A percentile compares a stretch with the other conserved stretches of the same genome.
These are phyloP conservation scores for Aspergillus nomiae DNA, from an alignment of 2,329 filamentous ascomycete species.

Conservation along the genomic window DNA sequence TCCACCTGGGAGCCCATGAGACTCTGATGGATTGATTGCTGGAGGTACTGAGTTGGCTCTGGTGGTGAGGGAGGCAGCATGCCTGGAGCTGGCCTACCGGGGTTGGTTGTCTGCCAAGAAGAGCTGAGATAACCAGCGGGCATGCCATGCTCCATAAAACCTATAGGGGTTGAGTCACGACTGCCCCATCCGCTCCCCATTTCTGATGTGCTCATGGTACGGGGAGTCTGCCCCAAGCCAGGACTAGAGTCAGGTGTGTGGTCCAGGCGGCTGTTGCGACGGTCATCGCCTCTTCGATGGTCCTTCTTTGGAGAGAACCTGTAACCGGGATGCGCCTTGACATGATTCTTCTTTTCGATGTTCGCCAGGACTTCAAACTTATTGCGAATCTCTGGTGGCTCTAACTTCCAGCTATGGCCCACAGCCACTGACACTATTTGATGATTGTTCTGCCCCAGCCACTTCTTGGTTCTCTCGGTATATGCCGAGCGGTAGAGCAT, in stretches of 20 bases:
- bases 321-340: conserved; percentile 82
- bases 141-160: conserved; percentile 27
- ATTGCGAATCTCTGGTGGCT: conserved; percentile 70
- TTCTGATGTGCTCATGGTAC: conserved; percentile 30
- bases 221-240: conserved; percentile 20
- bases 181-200: conserved; percentile 32
- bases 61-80: conserved; percentile 47
- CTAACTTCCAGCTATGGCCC: conserved; percentile 81
- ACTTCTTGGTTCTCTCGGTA: conserved; percentile 80
- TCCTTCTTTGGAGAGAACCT: conserved; percentile 74
- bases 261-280: conserved; percentile 31
- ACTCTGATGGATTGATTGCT: conserved; percentile 49
- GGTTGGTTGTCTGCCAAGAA: conserved; percentile 56
- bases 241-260: conserved; percentile 23
- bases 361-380: conserved; percentile 78
- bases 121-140: conserved; percentile 43
- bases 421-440: conserved; percentile 88
- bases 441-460: conserved; percentile 85
- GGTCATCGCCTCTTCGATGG: conserved; percentile 58
- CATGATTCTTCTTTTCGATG: conserved; percentile 81
- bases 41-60: conserved; percentile 55
- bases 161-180: conserved; percentile 39
- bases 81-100: conserved; percentile 50
- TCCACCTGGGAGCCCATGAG: conserved; percentile 40
- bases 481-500: conserved; percentile 96